Evolutionary conservation across 1,139 yeast species (phyloP).

Genomic region (Blastobotrys proliferans): DNA sequence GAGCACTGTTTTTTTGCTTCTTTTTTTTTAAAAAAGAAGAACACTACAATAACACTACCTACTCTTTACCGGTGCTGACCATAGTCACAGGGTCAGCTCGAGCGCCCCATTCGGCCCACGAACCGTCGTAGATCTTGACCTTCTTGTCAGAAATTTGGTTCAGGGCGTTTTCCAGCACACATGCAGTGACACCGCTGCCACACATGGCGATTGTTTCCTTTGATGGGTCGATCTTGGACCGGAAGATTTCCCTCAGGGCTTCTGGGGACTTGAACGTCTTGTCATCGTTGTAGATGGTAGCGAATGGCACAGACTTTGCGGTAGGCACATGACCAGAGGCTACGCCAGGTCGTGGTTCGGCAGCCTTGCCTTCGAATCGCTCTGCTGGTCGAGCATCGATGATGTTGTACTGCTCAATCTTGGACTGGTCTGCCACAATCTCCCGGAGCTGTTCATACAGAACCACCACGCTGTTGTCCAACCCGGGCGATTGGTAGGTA

Average conservation of each 20-base stretch:
- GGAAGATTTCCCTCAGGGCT: constrained; percentile 46
- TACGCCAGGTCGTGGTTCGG: constrained; percentile 86
- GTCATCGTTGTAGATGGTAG: constrained; percentile 47
- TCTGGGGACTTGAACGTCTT: constrained; percentile 46
- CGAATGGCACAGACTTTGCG: constrained; percentile 72
- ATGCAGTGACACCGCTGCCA: constrained; percentile 95
- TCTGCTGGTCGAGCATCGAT: constrained; percentile 79
- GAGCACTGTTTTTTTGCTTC: background rate
- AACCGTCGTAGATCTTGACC: constrained; percentile 82
- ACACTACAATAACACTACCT: background rate
- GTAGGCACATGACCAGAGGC: constrained; percentile 89
- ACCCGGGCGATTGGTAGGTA: constrained; percentile 39
- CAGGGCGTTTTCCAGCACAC: constrained; percentile 69
- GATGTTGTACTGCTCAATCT: constrained; percentile 47
- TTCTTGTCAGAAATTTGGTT: constrained; percentile 47
- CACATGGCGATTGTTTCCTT: constrained; percentile 68
- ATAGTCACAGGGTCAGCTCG: constrained; percentile 29
- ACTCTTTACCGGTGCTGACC: constrained; percentile 23
- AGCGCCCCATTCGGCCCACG: constrained; percentile 68
- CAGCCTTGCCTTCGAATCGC: constrained; percentile 70
- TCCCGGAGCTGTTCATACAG: constrained; percentile 59
- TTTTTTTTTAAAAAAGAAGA: background rate
- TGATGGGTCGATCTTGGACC: constrained; percentile 44
- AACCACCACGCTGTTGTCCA: constrained; percentile 49
- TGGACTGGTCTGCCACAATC: constrained; percentile 48